Base-by-base conservation (phyloP, 2,329 filamentous ascomycete species). In the Xylariaceae sp. region DNA sequence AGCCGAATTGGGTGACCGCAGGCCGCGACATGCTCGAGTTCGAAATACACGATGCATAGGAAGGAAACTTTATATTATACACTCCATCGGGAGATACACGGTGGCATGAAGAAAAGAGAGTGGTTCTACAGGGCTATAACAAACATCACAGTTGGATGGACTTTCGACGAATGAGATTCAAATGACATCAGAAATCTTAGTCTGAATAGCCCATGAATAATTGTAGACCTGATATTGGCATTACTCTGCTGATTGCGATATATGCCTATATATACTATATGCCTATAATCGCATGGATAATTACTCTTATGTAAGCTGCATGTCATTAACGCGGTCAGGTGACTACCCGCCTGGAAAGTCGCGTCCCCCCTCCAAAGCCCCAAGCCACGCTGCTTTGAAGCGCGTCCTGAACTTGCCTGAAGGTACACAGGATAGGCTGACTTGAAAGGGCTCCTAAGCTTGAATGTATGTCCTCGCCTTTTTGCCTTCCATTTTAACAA, bases 251-350 rank as follows among this genome's bases (percentile, higher is more conserved):
- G n/a, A n/a, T n/a, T n/a, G n/a, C n/a, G n/a, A n/a, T n/a, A n/a
- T n/a, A n/a, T n/a, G n/a, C n/a, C n/a, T n/a, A n/a, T n/a, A n/a
- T n/a, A n/a, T n/a, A n/a, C n/a, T n/a, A n/a, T n/a, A n/a, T n/a
- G n/a, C n/a, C n/a, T n/a, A n/a, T n/a, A n/a, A n/a, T n/a, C n/a
- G n/a, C n/a, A n/a, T n/a, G n/a, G n/a, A n/a, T n/a, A n/a, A n/a
- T n/a, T n/a, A n/a, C n/a, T n/a, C n/a, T n/a, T n/a, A n/a, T n/a
- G n/a, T n/a, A n/a, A n/a, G n/a, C n/a, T n/a, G n/a, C n/a, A n/a
- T n/a, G n/a, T n/a, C 15, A 36, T 58, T 50, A 64, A 69, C 64
- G 59, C 65, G 67, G 63, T 75, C 75, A 77, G 68, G 64, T 77
- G 75, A 75, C 56, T 53, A 55, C 70, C 69, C 62, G 62, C 53